Conservation (phyloP, 179 eudicot genomes). For the Vitellaria paradoxa region DNA sequence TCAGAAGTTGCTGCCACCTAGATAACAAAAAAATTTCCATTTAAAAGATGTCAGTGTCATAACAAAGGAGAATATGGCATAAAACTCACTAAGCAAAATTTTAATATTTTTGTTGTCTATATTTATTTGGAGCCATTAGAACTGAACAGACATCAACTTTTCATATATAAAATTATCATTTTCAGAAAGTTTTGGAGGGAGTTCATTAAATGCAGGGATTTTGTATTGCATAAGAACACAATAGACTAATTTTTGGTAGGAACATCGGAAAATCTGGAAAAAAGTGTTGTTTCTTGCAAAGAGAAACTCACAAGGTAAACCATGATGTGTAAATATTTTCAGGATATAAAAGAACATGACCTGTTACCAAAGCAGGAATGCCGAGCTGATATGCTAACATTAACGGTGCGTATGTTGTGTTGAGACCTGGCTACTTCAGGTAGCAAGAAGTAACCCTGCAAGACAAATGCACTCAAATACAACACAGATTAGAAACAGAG, state of each 20-base stretch:
- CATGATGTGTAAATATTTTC: background rate
- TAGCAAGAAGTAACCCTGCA: constrained; percentile 84
- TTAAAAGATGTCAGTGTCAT: constrained; percentile 13
- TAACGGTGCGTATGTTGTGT: constrained; percentile 68
- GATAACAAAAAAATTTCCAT: constrained; percentile 7
- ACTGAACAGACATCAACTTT: background rate
- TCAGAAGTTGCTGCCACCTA: constrained; percentile 99
- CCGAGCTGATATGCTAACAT: constrained; percentile 88
- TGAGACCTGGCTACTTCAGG: constrained; percentile 86
- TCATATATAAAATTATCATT: background rate
- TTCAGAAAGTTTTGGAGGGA: background rate
- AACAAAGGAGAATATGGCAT: background rate
- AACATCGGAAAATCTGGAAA: background rate
- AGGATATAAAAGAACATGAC: constrained; percentile 26
- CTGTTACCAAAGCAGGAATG: constrained; percentile 97
- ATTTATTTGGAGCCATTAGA: background rate
- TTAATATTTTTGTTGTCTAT: background rate
- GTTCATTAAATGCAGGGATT: background rate
- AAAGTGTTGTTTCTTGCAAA: background rate
- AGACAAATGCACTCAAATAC: constrained; percentile 13
- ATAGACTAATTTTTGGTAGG: background rate
- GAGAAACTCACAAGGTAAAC: background rate
- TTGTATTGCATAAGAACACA: background rate
- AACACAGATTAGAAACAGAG: background rate
- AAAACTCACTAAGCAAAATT: background rate